Evolutionary conservation across 495 filamentous ascomycete species (phyloP).

Genomic region (Penicillium subrubescens): DNA sequence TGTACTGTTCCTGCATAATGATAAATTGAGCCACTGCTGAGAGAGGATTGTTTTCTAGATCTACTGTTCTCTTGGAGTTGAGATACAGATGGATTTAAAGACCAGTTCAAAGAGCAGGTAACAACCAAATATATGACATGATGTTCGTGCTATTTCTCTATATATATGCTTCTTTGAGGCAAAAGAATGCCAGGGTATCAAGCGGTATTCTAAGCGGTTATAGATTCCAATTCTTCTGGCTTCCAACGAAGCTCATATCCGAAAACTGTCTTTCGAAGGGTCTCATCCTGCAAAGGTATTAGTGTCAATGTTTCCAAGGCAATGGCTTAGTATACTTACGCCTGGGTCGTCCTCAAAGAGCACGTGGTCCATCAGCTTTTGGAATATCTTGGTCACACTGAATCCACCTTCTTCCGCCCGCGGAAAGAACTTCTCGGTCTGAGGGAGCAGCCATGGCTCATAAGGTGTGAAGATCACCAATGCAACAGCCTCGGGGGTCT

Average conservation of each 20-base stretch:
- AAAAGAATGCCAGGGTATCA: slow-evolving; percentile 28
- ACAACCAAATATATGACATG: not conserved
- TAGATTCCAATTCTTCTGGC: slow-evolving; percentile 30
- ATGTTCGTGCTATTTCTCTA: slow-evolving; percentile 14
- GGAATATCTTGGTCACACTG: slow-evolving; percentile 72
- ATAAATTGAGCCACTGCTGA: not conserved
- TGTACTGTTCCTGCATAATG: not conserved
- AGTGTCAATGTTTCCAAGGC: slow-evolving; percentile 6
- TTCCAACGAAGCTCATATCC: slow-evolving; percentile 66
- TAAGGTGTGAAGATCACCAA: slow-evolving; percentile 94
- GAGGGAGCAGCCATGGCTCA: slow-evolving; percentile 81
- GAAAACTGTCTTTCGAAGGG: slow-evolving; percentile 75
- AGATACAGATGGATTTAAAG: not conserved
- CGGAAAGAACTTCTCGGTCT: slow-evolving; percentile 86
- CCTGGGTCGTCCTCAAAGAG: slow-evolving; percentile 89
- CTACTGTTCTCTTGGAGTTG: not conserved
- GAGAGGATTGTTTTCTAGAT: too few species aligned
- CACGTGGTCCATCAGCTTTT: slow-evolving; percentile 77
- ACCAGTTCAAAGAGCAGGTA: not conserved
- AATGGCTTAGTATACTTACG: slow-evolving; percentile 38
- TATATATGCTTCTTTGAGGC: slow-evolving; percentile 16
- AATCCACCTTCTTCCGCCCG: slow-evolving; percentile 68
- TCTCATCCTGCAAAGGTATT: slow-evolving; percentile 56
- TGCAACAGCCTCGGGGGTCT: slow-evolving; percentile 57
- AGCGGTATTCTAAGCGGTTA: slow-evolving; percentile 17